Percentiles rank a stretch among this genome's conserved stretches.
Conservation (phyloP, 352 stramenopile species). For the Globisporangium alternatum region DNA sequence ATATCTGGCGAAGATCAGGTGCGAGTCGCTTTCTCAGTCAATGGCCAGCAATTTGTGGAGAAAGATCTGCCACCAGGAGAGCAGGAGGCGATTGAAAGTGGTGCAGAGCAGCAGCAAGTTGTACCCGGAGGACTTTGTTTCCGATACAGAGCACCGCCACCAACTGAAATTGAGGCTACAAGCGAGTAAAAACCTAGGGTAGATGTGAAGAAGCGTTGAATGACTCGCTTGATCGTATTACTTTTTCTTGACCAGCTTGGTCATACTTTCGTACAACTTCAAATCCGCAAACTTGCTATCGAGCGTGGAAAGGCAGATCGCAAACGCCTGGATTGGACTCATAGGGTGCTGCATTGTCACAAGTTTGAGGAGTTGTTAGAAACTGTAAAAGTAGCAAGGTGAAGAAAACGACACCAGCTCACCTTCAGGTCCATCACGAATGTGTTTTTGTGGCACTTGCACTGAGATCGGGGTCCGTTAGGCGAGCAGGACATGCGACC, state of each 20-base stretch:
- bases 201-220: neutral
- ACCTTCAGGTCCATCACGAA: constrained; percentile 94
- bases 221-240: constrained; percentile 9
- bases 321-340: constrained; percentile 84
- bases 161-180: neutral
- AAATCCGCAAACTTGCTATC: constrained; percentile 71
- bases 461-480: constrained; percentile 40
- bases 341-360: constrained; percentile 54
- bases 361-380: neutral
- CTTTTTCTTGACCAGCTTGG: constrained; percentile 40
- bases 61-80: neutral
- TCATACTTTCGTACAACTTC: constrained; percentile 45
- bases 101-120: neutral
- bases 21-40: constrained; percentile 17
- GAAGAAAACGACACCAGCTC: constrained; percentile 5
- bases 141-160: constrained; percentile 10
- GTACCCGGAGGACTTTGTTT: constrained; percentile 8
- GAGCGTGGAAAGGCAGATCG: constrained; percentile 85
- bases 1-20: constrained; percentile 13
- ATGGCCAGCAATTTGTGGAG: constrained; percentile 20
- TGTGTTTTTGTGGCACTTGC: constrained; percentile 74
- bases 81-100: neutral
- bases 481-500: constrained; percentile 60
- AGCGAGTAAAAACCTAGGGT: neutral
- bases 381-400: neutral